Percentiles rank a stretch among this genome's conserved stretches.
Conservation (phyloP, 148 eudicot species). For the Pouteria glomerata region DNA sequence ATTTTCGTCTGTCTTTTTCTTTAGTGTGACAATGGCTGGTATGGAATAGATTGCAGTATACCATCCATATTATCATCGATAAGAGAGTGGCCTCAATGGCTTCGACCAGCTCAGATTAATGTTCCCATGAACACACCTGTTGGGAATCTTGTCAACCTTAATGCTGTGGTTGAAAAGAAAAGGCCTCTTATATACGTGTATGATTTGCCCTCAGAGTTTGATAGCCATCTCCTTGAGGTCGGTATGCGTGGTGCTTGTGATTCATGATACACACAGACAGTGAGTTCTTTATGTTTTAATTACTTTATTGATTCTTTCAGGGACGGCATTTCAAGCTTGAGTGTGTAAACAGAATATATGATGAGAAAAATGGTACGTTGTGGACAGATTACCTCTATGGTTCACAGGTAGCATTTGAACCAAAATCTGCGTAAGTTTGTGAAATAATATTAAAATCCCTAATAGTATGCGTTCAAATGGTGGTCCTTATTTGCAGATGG, state of each 20-base stretch:
- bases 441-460: neutral
- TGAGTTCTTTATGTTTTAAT: slow-evolving; percentile 5
- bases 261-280: neutral
- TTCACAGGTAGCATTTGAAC: slow-evolving; percentile 62
- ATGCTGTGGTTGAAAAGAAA: slow-evolving; percentile 70
- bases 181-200: slow-evolving; percentile 92
- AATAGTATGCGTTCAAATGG: neutral
- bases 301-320: slow-evolving; percentile 35
- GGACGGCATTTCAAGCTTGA: slow-evolving; percentile 88
- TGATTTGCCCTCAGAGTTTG: slow-evolving; percentile 83
- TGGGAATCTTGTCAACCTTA: slow-evolving; percentile 38
- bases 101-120: slow-evolving; percentile 69
- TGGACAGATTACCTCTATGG: slow-evolving; percentile 98
- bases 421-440: neutral
- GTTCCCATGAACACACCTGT: slow-evolving; percentile 38
- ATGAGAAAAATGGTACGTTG: slow-evolving; percentile 55
- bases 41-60: slow-evolving; percentile 88
- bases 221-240: slow-evolving; percentile 92
- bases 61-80: slow-evolving; percentile 74
- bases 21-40: slow-evolving; percentile 90
- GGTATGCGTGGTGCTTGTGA: slow-evolving; percentile 18
- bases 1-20: neutral
- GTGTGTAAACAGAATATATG: slow-evolving; percentile 91
- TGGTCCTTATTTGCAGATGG: slow-evolving; percentile 60
- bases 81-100: slow-evolving; percentile 83